Evolutionary conservation across 1,284 basidiomycete genomes (phyloP), one percentile per base, ranked within the genome.

Genomic region (Vanrija sp.): DNA sequence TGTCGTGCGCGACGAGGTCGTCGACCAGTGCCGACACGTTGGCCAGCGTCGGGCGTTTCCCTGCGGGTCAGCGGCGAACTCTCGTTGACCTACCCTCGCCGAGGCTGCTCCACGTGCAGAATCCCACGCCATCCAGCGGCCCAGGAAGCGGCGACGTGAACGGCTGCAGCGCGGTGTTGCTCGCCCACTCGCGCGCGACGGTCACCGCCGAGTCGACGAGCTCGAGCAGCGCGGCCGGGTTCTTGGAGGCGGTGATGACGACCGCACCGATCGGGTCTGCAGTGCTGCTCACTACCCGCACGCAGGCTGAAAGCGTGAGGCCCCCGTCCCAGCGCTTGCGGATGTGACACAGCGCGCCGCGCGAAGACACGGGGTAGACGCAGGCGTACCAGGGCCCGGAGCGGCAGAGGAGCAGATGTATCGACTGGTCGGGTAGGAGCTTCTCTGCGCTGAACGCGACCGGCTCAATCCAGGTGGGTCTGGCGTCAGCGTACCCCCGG

Each of bases 71-170:
- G 22, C 19, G 20, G 10, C 31, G 31, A 14, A 31, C 31, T 3
- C 12, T n/a, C n/a, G n/a, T n/a, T n/a, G 2, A 25, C 53, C 36
- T 27, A 51, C 53, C 46, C 42, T 58, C 56, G 0, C 57, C 54
- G 7, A 62, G 47, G 3, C 49, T 27, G 15, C 22, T 45, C 57
- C 60, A 59, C 3, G 60, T 62, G 37, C 57, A 62, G 50, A 56
- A 59, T 2, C 56, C 54, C 3, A 59, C 23, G 8, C 56, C 49
- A 18, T 56, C 47, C 2, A 62, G 27, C 7, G 52, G 51, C 5
- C 54, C 53, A 3, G 16, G 31, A 18, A 14, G n/a, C 20, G 16
- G 20, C 7, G 38, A 16, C 19, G 27, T 36, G 18, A 37, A 42
- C 12, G 41, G 46, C 19, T 35, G 19, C 7, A n/a, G 20, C 25